Conservation (phyloP, 139 green algal genomes). For the Medakamo hakoo region DNA sequence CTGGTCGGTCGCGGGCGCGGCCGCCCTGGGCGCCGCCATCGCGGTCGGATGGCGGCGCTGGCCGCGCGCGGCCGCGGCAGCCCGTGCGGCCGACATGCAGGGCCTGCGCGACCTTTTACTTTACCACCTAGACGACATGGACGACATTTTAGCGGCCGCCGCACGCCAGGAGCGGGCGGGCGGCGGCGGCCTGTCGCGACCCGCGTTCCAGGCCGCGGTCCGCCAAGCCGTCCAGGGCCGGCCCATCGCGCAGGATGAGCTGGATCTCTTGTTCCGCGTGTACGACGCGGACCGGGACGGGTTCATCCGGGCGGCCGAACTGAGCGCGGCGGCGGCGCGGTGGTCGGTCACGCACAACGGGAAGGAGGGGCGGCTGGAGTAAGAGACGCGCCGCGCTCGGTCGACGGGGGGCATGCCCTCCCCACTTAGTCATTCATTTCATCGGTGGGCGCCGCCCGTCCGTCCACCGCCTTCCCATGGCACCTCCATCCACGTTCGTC, state of each 20-base stretch:
- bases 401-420: too few species aligned
- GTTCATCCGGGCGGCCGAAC: neutral
- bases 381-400: too few species aligned
- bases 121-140: neutral
- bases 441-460: too few species aligned
- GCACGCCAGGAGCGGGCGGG: too few species aligned
- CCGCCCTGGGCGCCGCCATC: neutral
- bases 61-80: too few species aligned
- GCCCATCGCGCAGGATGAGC: neutral
- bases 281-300: neutral
- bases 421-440: too few species aligned
- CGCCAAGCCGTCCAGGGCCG: too few species aligned
- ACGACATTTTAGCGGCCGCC: neutral
- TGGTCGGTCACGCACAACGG: too few species aligned
- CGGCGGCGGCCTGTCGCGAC: neutral
- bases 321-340: too few species aligned
- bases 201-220: neutral
- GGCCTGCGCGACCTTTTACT: neutral
- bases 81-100: neutral
- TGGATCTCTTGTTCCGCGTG: neutral
- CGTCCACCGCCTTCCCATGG: too few species aligned
- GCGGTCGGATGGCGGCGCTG: neutral
- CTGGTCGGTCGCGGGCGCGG: neutral
- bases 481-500: too few species aligned
- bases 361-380: too few species aligned